Percentiles rank a stretch among this genome's conserved stretches.
Evolutionary conservation across 1,139 yeast genomes (phyloP).

Genomic region (Hanseniaspora uvarum): DNA sequence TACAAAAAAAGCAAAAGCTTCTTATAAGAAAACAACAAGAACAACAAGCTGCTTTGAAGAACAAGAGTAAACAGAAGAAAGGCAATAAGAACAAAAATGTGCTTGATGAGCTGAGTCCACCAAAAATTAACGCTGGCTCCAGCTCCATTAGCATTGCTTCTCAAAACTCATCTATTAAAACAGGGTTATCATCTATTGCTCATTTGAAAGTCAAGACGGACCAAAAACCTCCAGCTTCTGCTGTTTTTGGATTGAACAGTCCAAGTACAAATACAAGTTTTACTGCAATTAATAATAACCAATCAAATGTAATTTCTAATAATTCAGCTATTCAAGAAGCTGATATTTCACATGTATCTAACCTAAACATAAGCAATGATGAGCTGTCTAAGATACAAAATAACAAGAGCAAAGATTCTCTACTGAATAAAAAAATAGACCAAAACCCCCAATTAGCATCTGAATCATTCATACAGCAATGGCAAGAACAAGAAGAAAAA

Average conservation of each 20-base stretch:
- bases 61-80: background rate
- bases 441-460: background rate
- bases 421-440: background rate
- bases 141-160: background rate
- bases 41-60: background rate
- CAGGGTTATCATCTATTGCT: background rate
- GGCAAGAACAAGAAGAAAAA: background rate
- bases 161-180: background rate
- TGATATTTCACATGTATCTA: slow-evolving; percentile 7
- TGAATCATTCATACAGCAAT: background rate
- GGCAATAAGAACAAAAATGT: background rate
- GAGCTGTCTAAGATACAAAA: background rate
- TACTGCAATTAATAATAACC: background rate
- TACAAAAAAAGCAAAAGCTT: slow-evolving; percentile 14
- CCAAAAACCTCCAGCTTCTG: background rate
- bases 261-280: no score
- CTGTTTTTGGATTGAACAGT: background rate
- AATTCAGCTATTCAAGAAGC: background rate
- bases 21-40: slow-evolving; percentile 11
- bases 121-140: background rate
- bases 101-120: background rate
- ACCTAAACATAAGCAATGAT: background rate
- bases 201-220: background rate
- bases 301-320: background rate
- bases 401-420: background rate